phyloP scores from a whole-genome alignment of 1,284 basidiomycete species.

The Sphagnurus paluster region DNA sequence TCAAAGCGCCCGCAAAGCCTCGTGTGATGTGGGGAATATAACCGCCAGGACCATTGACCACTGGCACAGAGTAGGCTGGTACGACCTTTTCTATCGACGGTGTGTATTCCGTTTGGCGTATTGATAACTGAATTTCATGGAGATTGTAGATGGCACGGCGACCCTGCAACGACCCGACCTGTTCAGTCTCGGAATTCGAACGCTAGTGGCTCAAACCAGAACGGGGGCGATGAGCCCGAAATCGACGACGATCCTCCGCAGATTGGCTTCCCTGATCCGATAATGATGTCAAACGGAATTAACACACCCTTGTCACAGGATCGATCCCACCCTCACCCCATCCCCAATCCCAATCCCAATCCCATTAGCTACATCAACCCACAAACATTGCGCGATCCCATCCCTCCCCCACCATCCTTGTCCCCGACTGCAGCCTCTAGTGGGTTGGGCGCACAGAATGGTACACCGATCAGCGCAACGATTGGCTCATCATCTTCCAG shows the following conservation, averaged over 20 bases:
- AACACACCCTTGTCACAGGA: conserved; percentile 25
- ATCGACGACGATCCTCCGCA: conserved; percentile 46
- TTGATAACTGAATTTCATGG: background rate
- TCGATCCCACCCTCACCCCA: conserved; percentile 13
- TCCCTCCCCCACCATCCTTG: conserved; percentile 16
- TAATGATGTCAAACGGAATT: conserved; percentile 27
- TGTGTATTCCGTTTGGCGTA: conserved; percentile 21
- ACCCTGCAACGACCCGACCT: conserved; percentile 54
- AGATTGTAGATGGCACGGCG: conserved; percentile 55
- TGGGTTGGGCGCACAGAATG: conserved; percentile 13
- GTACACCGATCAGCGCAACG: conserved; percentile 7
- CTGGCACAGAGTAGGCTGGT: conserved; percentile 75
- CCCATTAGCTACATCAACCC: conserved; percentile 27
- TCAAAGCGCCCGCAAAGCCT: conserved; percentile 57
- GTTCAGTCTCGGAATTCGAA: conserved; percentile 34
- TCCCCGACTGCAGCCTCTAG: conserved; percentile 17
- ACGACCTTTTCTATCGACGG: conserved; percentile 65
- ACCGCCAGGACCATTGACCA: conserved; percentile 70
- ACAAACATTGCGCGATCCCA: conserved; percentile 25
- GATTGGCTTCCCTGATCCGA: conserved; percentile 40
- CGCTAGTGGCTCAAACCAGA: conserved; percentile 26
- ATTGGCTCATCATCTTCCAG: conserved; percentile 16
- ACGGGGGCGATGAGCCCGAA: conserved; percentile 43
- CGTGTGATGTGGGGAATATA: conserved; percentile 68
- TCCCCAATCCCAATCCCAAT: conserved; percentile 3